Evolutionary conservation across 495 filamentous ascomycete genomes (phyloP), one percentile per base, ranked within the genome.

Genomic region (Neurospora discreta): DNA sequence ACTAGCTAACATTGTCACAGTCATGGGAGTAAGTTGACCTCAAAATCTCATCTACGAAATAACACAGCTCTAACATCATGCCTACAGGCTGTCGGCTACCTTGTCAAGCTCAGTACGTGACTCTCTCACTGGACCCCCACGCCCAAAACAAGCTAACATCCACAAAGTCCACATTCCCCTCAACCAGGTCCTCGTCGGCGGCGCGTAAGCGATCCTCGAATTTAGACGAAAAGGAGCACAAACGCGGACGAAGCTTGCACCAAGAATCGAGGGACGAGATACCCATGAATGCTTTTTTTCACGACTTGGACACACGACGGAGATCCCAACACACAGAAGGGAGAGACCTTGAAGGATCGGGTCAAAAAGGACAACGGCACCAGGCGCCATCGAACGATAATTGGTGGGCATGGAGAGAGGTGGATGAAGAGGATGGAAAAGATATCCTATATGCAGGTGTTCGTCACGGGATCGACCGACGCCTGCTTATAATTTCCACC

Each of bases 101-200:
- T 97, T 70, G 92, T 98, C 77, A 99, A 99, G 86, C 87, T 99
- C 77, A 94, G 92, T 94, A 85, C 72, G 76, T 33, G 70, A 16
- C 74, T 69, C 42, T 39, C 38, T 36, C 39, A 2, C 42, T 44
- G 4, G 20, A 42, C 20, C 44, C 5, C 15, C 15, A 44, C n/a
- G 20, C n/a, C 18, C 15, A 7, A 23, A 18, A 15, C 70, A 68
- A 46, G 70, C 71, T 52, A 40, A 68, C 39, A 3, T 44, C 40
- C n/a, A 23, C 23, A 4, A 30, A 79, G 78, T 82, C 39, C 80
- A 82, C 73, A 79, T 80, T 9, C 78, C 77, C 71, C 76, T 85
- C 68, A 85, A 84, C 80, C 83, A 83, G 74, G 82, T 84, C 71
- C 79, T 84, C 40, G 80, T 84, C 69, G 83, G 83, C 20, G 82